Evolutionary conservation across 1,284 basidiomycete species (phyloP).

Genomic region (Cryptococcus sp.): DNA sequence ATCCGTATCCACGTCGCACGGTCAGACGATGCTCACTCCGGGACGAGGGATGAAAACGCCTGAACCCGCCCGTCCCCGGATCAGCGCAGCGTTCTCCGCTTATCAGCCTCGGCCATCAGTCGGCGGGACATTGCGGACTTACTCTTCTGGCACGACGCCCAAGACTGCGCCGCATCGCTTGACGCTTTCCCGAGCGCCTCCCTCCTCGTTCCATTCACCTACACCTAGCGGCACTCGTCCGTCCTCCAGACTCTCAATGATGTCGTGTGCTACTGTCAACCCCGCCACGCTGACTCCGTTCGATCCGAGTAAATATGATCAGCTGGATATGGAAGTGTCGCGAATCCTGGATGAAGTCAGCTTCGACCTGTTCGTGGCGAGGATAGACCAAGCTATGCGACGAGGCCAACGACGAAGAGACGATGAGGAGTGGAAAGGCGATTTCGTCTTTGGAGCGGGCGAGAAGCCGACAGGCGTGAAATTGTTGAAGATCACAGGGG

Average conservation of each 20-base stretch:
- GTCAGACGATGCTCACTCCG: constrained; percentile 11
- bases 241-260: constrained; percentile 31
- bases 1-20: constrained; percentile 12
- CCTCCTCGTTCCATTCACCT: constrained; percentile 45
- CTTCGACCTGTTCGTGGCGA: constrained; percentile 35
- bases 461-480: constrained; percentile 36
- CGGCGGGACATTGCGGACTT: constrained; percentile 6
- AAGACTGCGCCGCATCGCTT: constrained; percentile 15
- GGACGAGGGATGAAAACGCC: constrained; percentile 21
- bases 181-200: constrained; percentile 25
- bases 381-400: constrained; percentile 43
- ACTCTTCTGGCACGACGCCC: constrained; percentile 7
- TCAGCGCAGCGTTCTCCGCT: constrained; percentile 14
- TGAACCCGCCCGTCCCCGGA: constrained; percentile 14
- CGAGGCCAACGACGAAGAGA: constrained; percentile 42
- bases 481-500: constrained; percentile 35
- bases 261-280: constrained; percentile 15
- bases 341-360: constrained; percentile 28
- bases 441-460: constrained; percentile 47
- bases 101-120: constrained; percentile 11
- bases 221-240: constrained; percentile 30
- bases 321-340: constrained; percentile 42
- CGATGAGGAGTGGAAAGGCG: constrained; percentile 49
- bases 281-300: constrained; percentile 29
- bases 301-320: constrained; percentile 44